These are phyloP conservation scores for Elaeis guineensis DNA, from an alignment of 176 grass and related monocot species.

Conservation along the genomic window DNA sequence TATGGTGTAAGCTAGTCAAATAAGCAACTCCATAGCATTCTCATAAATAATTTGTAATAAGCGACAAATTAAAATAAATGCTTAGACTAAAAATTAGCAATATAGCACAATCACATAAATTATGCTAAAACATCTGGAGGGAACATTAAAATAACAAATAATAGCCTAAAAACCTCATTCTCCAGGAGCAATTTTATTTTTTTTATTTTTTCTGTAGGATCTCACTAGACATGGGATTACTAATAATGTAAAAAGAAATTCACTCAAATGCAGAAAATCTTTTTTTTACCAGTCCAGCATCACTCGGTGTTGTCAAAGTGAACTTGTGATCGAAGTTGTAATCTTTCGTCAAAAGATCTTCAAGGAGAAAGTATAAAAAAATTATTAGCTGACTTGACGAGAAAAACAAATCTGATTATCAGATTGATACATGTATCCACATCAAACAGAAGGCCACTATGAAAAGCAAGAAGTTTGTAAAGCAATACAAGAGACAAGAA, in stretches of 20 bases:
- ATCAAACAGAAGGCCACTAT: neutral
- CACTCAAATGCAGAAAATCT: neutral
- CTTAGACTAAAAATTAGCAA: too few species aligned
- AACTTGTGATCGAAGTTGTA: conserved; percentile 93
- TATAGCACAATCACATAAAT: too few species aligned
- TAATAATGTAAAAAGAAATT: neutral
- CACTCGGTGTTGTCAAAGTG: conserved; percentile 34
- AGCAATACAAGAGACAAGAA: neutral
- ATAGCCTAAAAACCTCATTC: too few species aligned
- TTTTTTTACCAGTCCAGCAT: conserved; percentile 52
- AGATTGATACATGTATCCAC: neutral
- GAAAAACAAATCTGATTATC: neutral
- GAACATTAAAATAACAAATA: too few species aligned
- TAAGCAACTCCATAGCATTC: too few species aligned
- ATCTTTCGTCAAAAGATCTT: conserved; percentile 83
- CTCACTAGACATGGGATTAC: neutral
- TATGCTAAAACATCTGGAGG: too few species aligned
- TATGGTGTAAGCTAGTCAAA: too few species aligned
- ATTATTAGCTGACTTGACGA: neutral
- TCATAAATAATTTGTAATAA: too few species aligned
- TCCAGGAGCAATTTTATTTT: too few species aligned
- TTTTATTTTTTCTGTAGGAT: neutral
- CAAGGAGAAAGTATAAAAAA: conserved; percentile 5
- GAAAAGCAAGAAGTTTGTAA: neutral
- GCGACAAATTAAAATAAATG: too few species aligned